A percentile compares a stretch with the other conserved stretches of the same genome.
These are phyloP conservation scores for Bryum argenteum DNA, from an alignment of 225 moss, liverwort and hornwort species.

Conservation along the genomic window DNA sequence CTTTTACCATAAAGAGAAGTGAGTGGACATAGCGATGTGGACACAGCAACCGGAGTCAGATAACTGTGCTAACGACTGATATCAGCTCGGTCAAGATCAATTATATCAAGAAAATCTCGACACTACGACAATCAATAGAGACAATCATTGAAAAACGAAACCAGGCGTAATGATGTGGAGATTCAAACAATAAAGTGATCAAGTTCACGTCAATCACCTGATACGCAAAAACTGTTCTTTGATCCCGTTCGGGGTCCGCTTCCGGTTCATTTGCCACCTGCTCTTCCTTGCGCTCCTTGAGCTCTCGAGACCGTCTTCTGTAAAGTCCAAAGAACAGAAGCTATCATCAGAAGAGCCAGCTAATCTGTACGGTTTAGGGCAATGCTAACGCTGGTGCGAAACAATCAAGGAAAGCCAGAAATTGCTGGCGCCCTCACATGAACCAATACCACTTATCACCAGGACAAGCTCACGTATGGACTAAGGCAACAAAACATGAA, in stretches of 20 bases:
- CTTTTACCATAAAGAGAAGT: constrained; percentile 14
- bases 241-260: constrained; percentile 98
- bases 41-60: constrained; percentile 9
- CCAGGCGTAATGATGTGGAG: not conserved
- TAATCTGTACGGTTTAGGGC: not conserved
- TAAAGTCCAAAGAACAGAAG: constrained; percentile 7
- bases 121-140: constrained; percentile 19
- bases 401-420: constrained; percentile 6
- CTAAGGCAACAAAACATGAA: not conserved
- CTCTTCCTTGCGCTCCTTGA: constrained; percentile 94
- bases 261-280: constrained; percentile 86
- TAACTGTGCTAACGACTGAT: constrained; percentile 27
- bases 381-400: not conserved
- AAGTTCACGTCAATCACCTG: constrained; percentile 58
- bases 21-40: constrained; percentile 24
- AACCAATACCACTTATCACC: not conserved
- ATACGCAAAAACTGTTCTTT: constrained; percentile 96
- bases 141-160: not conserved
- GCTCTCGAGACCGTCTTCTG: constrained; percentile 83
- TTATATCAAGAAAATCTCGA: not conserved
- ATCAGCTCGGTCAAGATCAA: not conserved
- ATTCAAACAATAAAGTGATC: not conserved
- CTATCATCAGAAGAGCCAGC: constrained; percentile 6
- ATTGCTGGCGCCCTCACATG: constrained; percentile 63
- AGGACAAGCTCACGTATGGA: not conserved